These are phyloP conservation scores for Pythium periplocum DNA, from an alignment of 352 stramenopile species.

Conservation along the genomic window DNA sequence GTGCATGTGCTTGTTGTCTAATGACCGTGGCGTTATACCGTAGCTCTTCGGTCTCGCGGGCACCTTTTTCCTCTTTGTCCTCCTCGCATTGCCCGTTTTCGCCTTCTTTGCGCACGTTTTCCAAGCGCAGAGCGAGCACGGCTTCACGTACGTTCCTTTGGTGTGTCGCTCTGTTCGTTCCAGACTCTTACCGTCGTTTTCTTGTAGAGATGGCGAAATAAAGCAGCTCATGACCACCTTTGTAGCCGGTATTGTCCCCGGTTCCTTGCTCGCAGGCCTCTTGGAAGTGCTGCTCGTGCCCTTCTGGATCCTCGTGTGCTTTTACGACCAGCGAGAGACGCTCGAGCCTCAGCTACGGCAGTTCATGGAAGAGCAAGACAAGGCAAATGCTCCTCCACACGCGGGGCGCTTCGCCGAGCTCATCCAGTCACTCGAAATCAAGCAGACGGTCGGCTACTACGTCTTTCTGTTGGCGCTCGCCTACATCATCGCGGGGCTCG, in stretches of 20 bases:
- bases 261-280: conserved; percentile 32
- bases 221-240: conserved; percentile 56
- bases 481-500: conserved; percentile 52
- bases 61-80: conserved; percentile 12
- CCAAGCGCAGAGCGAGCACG: conserved; percentile 9
- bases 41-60: conserved; percentile 8
- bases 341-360: conserved; percentile 35
- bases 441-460: conserved; percentile 60
- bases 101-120: conserved; percentile 10
- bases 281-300: conserved; percentile 32
- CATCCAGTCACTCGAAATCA: conserved; percentile 36
- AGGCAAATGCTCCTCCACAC: conserved; percentile 9
- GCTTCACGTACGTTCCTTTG: conserved; percentile 14
- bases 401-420: conserved; percentile 33
- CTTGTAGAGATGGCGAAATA: conserved; percentile 47
- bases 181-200: not conserved
- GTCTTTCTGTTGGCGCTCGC: conserved; percentile 43
- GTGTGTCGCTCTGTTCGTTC: too few relatives aligned
- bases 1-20: too few relatives aligned
- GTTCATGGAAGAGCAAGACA: conserved; percentile 20
- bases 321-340: conserved; percentile 44
- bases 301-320: conserved; percentile 40
- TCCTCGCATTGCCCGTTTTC: conserved; percentile 12
- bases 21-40: too few relatives aligned
- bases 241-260: conserved; percentile 40